Conservation (phyloP, 495 filamentous ascomycete species). For the Aspergillus sclerotiicarbonarius region DNA sequence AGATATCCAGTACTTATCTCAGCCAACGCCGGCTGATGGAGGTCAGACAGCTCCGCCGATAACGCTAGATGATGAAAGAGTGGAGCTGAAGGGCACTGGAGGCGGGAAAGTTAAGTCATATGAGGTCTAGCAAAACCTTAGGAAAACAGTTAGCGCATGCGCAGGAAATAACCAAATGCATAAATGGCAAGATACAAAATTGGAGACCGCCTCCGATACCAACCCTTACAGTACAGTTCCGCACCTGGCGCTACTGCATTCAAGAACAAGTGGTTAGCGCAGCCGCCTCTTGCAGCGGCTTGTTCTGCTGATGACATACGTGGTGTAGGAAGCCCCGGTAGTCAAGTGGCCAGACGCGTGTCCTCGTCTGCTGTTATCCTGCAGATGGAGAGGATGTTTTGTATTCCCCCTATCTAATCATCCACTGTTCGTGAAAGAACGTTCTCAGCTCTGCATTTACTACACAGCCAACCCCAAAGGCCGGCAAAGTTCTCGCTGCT, state of each 20-base stretch:
- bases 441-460: constrained; percentile 30
- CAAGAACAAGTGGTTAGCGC: not conserved
- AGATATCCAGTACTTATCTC: no score
- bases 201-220: no score
- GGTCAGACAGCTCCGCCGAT: no score
- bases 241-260: not conserved
- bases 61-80: not conserved
- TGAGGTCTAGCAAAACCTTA: not conserved
- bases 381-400: no score
- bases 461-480: constrained; percentile 36
- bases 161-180: not conserved
- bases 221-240: not conserved
- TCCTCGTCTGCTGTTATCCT: no score
- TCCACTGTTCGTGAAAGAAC: constrained; percentile 19
- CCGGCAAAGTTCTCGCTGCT: constrained; percentile 35
- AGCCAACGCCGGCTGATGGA: no score
- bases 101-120: not conserved
- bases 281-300: not conserved
- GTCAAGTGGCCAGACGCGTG: no score
- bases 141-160: not conserved
- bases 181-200: no score
- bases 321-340: no score
- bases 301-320: not conserved
- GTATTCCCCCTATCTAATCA: not conserved
- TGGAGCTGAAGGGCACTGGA: not conserved